A percentile compares a stretch with the other conserved stretches of the same genome.
phyloP scores from a whole-genome alignment of 805 yeast genomes.

The Scheffersomyces ergatensis region DNA sequence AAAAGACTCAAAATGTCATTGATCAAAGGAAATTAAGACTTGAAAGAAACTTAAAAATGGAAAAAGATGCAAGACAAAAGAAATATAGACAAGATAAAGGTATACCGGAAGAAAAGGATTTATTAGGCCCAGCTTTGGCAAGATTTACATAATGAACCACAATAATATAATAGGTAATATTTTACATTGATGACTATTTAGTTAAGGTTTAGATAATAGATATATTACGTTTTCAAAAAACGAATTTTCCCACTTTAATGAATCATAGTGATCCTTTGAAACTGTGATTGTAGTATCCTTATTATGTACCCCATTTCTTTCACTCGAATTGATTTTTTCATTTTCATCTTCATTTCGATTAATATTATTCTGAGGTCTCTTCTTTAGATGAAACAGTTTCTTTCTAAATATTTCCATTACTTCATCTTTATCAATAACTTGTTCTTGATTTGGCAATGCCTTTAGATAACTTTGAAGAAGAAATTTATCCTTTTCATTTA shows the following conservation, averaged over 20 bases:
- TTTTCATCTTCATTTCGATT: not conserved
- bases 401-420: not conserved
- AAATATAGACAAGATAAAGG: conserved; percentile 45
- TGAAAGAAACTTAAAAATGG: conserved; percentile 70
- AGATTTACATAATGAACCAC: conserved; percentile 47
- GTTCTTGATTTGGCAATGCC: not conserved
- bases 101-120: conserved; percentile 50
- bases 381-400: not conserved
- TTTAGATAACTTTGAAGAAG: conserved; percentile 9
- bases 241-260: conserved; percentile 21
- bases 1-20: conserved; percentile 79
- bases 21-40: conserved; percentile 80
- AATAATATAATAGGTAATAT: not conserved
- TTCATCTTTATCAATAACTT: not conserved
- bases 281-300: not conserved
- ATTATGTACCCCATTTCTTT: too few species aligned
- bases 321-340: not conserved
- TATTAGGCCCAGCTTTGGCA: conserved; percentile 46
- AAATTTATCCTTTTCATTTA: conserved; percentile 12
- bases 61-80: conserved; percentile 66
- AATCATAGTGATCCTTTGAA: conserved; percentile 11
- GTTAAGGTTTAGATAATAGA: conserved; percentile 4
- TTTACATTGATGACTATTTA: too few species aligned
- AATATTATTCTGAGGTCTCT: not conserved
- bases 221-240: conserved; percentile 15